These are phyloP conservation scores for Nicotiana paniculata DNA, from an alignment of 257 asterid genomes.

Conservation along the genomic window DNA sequence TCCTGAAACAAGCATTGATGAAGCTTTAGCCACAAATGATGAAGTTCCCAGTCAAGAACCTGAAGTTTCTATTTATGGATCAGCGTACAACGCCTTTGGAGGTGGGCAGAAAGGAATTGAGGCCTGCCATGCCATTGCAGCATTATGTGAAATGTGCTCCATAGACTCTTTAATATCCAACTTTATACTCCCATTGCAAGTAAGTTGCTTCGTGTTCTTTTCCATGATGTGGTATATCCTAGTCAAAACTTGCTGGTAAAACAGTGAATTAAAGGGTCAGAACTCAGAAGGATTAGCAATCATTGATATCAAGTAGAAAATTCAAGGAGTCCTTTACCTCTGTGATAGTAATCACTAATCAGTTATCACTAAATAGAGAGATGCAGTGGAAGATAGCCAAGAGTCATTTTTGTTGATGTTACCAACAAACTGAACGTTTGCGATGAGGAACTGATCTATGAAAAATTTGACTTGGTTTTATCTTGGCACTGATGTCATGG, in stretches of 20 bases:
- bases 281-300: background rate
- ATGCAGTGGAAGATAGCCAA: background rate
- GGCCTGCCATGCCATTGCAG: constrained; percentile 93
- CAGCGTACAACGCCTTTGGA: constrained; percentile 62
- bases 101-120: constrained; percentile 70
- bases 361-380: background rate
- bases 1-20: constrained; percentile 17
- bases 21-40: constrained; percentile 14
- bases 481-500: background rate
- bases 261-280: background rate
- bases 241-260: background rate
- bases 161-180: constrained; percentile 89
- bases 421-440: background rate
- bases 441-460: background rate
- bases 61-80: constrained; percentile 70
- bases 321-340: background rate
- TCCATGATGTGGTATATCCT: background rate
- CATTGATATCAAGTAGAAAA: background rate
- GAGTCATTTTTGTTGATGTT: background rate
- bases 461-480: background rate
- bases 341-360: background rate
- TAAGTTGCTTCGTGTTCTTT: constrained; percentile 26
- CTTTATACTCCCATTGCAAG: constrained; percentile 98
- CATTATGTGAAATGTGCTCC: constrained; percentile 87
- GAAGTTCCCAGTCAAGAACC: constrained; percentile 17